Evolutionary conservation across 192 early-diverging fungal genomes (phyloP).

Genomic region (Rhizophagus sp.): DNA sequence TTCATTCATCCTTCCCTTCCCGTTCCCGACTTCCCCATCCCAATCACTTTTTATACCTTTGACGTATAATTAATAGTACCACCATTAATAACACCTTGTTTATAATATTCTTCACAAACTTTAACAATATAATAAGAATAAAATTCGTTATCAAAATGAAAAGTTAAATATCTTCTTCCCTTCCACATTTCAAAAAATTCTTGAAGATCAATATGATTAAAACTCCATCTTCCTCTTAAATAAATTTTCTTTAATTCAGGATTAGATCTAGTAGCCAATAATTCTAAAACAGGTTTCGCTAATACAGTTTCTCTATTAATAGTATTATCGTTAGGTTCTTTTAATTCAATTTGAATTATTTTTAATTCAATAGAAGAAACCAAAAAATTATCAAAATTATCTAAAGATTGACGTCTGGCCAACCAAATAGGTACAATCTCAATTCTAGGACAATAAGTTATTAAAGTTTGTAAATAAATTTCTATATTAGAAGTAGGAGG

Average conservation of each 20-base stretch:
- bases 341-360: background rate
- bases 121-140: background rate
- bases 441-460: background rate
- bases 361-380: background rate
- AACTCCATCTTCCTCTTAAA: background rate
- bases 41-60: background rate
- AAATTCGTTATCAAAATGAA: background rate
- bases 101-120: background rate
- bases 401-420: background rate
- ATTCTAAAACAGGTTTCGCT: background rate
- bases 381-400: background rate
- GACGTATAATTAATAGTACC: background rate
- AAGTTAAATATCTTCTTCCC: background rate
- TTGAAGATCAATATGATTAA: background rate
- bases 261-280: background rate
- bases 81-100: background rate
- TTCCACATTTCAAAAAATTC: background rate
- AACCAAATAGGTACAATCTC: background rate
- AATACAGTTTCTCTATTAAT: background rate
- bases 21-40: no score
- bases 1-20: no score
- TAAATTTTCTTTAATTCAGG: background rate
- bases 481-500: background rate
- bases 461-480: background rate
- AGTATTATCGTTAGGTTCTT: background rate